Percentiles rank a stretch among this genome's conserved stretches.
Evolutionary conservation across 495 filamentous ascomycete species (phyloP).

Genomic region (Hypoxylon lienhwacheense): DNA sequence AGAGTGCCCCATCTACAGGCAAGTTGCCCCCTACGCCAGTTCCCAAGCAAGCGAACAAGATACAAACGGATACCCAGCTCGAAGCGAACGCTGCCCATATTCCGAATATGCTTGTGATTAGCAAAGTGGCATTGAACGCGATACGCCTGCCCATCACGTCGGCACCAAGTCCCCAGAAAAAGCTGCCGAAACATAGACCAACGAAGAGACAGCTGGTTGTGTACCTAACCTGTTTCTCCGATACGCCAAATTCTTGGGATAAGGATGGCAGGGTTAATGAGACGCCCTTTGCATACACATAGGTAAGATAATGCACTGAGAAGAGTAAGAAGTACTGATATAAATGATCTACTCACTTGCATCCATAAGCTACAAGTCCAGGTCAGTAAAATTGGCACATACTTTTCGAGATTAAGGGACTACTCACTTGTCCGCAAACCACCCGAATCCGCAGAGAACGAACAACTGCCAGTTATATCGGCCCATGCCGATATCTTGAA

Average conservation of each 20-base stretch:
- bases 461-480: slow-evolving; percentile 85
- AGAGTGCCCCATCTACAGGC: slow-evolving; percentile 77
- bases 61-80: slow-evolving; percentile 66
- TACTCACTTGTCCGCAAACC: slow-evolving; percentile 60
- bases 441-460: slow-evolving; percentile 79
- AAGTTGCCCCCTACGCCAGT: slow-evolving; percentile 70
- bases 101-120: slow-evolving; percentile 74
- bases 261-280: slow-evolving; percentile 75
- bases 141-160: slow-evolving; percentile 70
- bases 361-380: slow-evolving; percentile 50
- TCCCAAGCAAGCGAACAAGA: slow-evolving; percentile 51
- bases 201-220: slow-evolving; percentile 54
- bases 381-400: slow-evolving; percentile 7
- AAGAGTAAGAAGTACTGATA: neutral
- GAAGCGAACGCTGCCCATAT: slow-evolving; percentile 67
- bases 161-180: slow-evolving; percentile 80
- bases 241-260: slow-evolving; percentile 63
- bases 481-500: slow-evolving; percentile 88
- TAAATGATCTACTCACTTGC: slow-evolving; percentile 44
- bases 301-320: slow-evolving; percentile 23
- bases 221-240: slow-evolving; percentile 55
- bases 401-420: neutral
- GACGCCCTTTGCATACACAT: slow-evolving; percentile 62
- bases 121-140: slow-evolving; percentile 75
- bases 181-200: slow-evolving; percentile 71